These are phyloP conservation scores for Mycena chlorophos DNA, from an alignment of 768 basidiomycete genomes.

Conservation along the genomic window DNA sequence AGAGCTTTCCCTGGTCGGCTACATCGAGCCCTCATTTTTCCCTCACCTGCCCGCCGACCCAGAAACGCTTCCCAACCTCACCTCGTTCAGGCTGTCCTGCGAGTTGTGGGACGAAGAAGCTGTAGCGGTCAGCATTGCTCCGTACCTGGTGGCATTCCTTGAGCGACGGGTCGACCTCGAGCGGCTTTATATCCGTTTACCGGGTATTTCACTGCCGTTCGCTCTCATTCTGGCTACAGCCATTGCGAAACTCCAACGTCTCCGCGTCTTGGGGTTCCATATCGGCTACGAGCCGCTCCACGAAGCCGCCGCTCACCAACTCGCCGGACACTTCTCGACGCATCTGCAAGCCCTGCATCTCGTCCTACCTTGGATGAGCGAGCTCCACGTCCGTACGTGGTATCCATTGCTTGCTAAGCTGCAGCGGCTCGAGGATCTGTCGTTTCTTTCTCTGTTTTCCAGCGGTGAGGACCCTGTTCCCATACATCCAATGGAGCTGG, in stretches of 20 bases:
- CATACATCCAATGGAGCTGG: conserved; percentile 36
- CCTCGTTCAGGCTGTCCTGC: conserved; percentile 38
- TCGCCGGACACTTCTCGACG: conserved; percentile 30
- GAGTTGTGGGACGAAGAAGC: conserved; percentile 21
- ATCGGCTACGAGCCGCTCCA: conserved; percentile 31
- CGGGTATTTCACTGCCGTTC: conserved; percentile 25
- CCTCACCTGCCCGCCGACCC: conserved; percentile 32
- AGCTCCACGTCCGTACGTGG: conserved; percentile 23
- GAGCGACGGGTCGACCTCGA: conserved; percentile 28
- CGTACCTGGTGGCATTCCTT: conserved; percentile 34
- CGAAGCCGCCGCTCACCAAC: conserved; percentile 24
- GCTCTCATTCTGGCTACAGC: conserved; percentile 26
- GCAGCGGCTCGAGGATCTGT: conserved; percentile 31
- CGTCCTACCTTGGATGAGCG: conserved; percentile 33
- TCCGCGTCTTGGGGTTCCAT: conserved; percentile 43
- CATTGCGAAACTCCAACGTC: conserved; percentile 27
- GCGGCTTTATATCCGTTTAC: conserved; percentile 38
- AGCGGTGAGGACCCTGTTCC: conserved; percentile 30
- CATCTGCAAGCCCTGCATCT: conserved; percentile 39
- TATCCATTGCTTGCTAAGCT: conserved; percentile 30
- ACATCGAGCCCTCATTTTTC: conserved; percentile 30
- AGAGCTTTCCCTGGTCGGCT: conserved; percentile 40
- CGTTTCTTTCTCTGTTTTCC: conserved; percentile 42
- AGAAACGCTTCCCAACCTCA: conserved; percentile 32
- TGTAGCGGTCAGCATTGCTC: conserved; percentile 19